phyloP scores from a whole-genome alignment of 495 filamentous ascomycete genomes.

The Xylaria grammica region DNA sequence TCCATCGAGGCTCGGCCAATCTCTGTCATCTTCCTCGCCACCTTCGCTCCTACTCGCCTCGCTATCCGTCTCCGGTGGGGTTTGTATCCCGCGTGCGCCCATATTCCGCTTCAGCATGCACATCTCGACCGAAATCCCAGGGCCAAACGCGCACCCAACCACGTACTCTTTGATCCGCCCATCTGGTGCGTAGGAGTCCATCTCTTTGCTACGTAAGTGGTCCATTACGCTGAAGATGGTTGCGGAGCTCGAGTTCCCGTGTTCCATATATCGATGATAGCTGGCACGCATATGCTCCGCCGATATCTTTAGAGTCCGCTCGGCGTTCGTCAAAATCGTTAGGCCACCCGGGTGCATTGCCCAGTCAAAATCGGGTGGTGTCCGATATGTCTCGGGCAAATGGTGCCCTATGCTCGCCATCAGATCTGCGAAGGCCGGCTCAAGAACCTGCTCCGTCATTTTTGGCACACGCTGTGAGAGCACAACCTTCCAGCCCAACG shows the following conservation, averaged over 20 bases:
- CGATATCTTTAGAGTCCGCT: conserved; percentile 57
- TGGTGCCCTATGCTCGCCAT: conserved; percentile 42
- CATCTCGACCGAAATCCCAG: conserved; percentile 69
- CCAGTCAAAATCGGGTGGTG: conserved; percentile 66
- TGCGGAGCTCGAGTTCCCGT: conserved; percentile 66
- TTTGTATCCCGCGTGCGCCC: conserved; percentile 34
- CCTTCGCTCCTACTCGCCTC: conserved; percentile 46
- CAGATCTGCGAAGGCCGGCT: conserved; percentile 55
- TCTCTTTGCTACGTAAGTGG: conserved; percentile 60
- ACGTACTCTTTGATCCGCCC: conserved; percentile 57
- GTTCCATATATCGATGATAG: conserved; percentile 67
- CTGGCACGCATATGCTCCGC: conserved; percentile 64
- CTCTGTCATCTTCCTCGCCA: conserved; percentile 36
- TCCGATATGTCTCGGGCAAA: conserved; percentile 46
- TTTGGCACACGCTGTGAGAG: conserved; percentile 62
- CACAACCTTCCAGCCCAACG: conserved; percentile 66
- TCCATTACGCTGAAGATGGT: conserved; percentile 67
- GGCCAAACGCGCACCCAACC: conserved; percentile 69
- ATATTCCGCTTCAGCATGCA: conserved; percentile 58
- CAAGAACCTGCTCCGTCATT: conserved; percentile 52
- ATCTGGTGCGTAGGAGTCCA: conserved; percentile 55
- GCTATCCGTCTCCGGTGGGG: conserved; percentile 53
- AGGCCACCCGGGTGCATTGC: conserved; percentile 70
- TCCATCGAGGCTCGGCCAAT: conserved; percentile 32
- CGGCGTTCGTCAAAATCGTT: conserved; percentile 66